phyloP scores from a whole-genome alignment of 2,329 filamentous ascomycete species.

The Colletotrichum aenigma region DNA sequence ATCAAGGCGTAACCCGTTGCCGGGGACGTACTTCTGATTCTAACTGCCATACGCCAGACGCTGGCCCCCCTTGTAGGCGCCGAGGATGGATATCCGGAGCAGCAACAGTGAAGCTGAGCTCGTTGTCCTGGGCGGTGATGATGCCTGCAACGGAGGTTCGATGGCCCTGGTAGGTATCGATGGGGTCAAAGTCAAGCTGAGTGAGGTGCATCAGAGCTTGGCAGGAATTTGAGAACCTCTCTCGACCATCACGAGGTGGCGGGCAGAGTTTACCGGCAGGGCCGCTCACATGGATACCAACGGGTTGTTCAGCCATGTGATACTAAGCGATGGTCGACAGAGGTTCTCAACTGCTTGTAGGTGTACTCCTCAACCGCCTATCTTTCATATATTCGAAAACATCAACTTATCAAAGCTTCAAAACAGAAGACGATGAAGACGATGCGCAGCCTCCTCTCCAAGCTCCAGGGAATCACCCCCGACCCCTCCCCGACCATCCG shows the following conservation, averaged over 20 bases:
- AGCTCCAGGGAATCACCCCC: not conserved
- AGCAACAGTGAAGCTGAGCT: conserved; percentile 41
- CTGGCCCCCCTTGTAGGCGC: conserved; percentile 35
- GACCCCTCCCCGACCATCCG: not conserved
- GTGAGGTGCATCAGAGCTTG: conserved; percentile 26
- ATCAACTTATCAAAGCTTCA: fast-evolving
- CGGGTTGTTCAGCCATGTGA: not conserved
- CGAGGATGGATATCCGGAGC: conserved; percentile 43
- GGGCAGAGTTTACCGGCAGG: not conserved
- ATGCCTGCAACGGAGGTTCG: conserved; percentile 51
- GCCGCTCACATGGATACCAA: not conserved
- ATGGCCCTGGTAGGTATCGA: conserved; percentile 42
- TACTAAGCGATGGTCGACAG: fast-evolving
- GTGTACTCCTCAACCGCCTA: too few relatives aligned
- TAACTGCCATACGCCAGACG: too few relatives aligned
- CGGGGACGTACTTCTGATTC: too few relatives aligned
- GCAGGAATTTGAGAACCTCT: too few relatives aligned
- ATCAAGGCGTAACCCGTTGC: too few relatives aligned
- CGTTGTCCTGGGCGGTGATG: conserved; percentile 45
- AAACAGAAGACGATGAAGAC: not conserved
- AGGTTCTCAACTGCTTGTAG: fast-evolving
- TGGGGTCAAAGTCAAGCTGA: conserved; percentile 42
- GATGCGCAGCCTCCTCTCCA: not conserved
- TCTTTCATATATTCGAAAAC: not conserved
- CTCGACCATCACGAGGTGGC: too few relatives aligned